Base-by-base conservation (phyloP, 495 filamentous ascomycete genomes). In the Cercophora scortea region DNA sequence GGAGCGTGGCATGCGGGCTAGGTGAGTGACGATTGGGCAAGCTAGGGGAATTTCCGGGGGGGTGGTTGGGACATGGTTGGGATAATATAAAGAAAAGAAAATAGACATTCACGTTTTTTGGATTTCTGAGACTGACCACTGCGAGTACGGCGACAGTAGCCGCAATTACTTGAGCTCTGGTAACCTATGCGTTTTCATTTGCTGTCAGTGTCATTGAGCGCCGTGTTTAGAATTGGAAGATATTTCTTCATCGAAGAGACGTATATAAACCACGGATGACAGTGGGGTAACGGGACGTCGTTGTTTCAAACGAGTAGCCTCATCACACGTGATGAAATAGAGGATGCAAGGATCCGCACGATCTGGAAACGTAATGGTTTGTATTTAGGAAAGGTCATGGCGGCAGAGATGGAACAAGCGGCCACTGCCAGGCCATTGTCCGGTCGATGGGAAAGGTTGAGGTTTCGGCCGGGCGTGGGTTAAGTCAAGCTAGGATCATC, bases 121-220 rank as follows among this genome's bases (percentile, higher is more conserved):
- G 62, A 25, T 25, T 25, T 70, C 58, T 39, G 58, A 52, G 63
- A 74, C 67, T 72, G 62, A 72, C 69, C 68, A 54, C 62, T 63
- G 49, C 66, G 64, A 57, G 59, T 62, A 43, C 62, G 35, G 47
- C 66, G 71, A 59, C 77, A 81, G 65, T 79, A 81, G 44, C 76
- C 76, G 60, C 78, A 80, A 43, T 63, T 69, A 58, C 69, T 71
- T 15, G 70, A 73, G 52, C 66, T 65, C 61, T 63, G 71, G 52
- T 77, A 77, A 43, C 74, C 74, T 77, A 49, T 25, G 55, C 33
- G 15, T 6, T 36, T 35, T 15, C 15, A 15, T 17, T 9, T 9
- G 41, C 41, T 43, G n/a, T 43, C 15, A 43, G 41, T 13, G 15
- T 17, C 41, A 19, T 13, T 16, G 25, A 25, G 2, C 25, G 2